Evolutionary conservation across 139 green algal species (phyloP), one percentile per base, ranked within the genome.

Genomic region (Coelastrella sp.): DNA sequence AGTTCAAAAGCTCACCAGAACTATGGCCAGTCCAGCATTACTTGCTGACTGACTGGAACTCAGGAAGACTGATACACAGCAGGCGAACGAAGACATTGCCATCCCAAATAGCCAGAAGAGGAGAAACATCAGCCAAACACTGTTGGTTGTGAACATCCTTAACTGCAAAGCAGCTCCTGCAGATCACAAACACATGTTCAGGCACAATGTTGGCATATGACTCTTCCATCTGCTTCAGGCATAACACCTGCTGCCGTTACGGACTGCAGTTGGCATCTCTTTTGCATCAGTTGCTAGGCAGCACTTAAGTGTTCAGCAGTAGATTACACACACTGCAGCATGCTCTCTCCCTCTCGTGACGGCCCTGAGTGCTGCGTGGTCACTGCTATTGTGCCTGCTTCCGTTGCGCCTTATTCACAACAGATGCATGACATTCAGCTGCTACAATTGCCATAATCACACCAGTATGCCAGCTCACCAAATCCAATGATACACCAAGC

Each of bases 61-160:
- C 75, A 98, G 71, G 76, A 99, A 93, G 2, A 93, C 85, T 15
- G 95, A 94, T 4, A 97, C 25, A 2, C 96, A 51, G 82, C 96
- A 95, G 4, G 92, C 94, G 19, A 98, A 71, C 23, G 73, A 76
- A 27, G 87, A 84, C 94, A 97, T 97, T 51, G 94, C 84, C 45
- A 95, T 87, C 66, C 95, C 92, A 88, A 99, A 99, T 38, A 99
- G 89, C 85, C 98, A 96, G 89, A 99, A 96, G 6, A 98, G 90
- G 71, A 97, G 85, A 85, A 98, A 97, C 21, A 96, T 81, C 40
- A 95, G 81, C 41, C 82, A 59, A 79, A 83, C 98, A 86, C 86
- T 89, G 91, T 99, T 99, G 27, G 94, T 78, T 34, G 93, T 81
- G 87, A 99, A 98, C 48, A 98, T 91, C 5, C 91, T 37, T 67